Percentiles rank a stretch among this genome's conserved stretches.
Evolutionary conservation across 2,329 filamentous ascomycete species (phyloP).

Genomic region (Cladophialophora chaetospira): DNA sequence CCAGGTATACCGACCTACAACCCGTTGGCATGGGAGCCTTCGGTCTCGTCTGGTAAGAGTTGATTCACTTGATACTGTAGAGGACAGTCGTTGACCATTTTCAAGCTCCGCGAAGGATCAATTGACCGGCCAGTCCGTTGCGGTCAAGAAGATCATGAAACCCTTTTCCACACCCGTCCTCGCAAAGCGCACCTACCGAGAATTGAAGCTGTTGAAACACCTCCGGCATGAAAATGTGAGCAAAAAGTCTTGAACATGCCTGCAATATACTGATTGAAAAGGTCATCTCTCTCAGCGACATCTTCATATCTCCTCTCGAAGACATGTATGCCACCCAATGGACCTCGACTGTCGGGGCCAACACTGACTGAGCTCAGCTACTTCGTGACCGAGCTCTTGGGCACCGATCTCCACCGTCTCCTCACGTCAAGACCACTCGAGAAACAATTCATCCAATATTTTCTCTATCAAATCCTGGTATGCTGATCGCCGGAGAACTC

Average conservation of each 20-base stretch:
- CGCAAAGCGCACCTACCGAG: conserved; percentile 95
- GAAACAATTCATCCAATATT: conserved; percentile 99
- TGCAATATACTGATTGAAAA: conserved; percentile 40
- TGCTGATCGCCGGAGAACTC: conserved; percentile 39
- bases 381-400: conserved; percentile 96
- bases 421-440: conserved; percentile 93
- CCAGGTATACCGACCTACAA: conserved; percentile 94
- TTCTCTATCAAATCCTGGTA: conserved; percentile 98
- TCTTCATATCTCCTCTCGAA: conserved; percentile 98
- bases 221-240: conserved; percentile 92
- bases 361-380: conserved; percentile 61
- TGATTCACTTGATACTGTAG: background rate
- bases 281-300: conserved; percentile 98
- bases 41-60: conserved; percentile 89
- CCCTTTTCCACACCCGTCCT: conserved; percentile 99
- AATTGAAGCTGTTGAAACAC: conserved; percentile 96
- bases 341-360: conserved; percentile 20
- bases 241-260: conserved; percentile 10
- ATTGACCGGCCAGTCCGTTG: conserved; percentile 93
- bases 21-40: conserved; percentile 99
- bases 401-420: conserved; percentile 92
- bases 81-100: conserved; percentile 8
- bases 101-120: conserved; percentile 92
- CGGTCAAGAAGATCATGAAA: conserved; percentile 99
- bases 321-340: conserved; percentile 72